A percentile compares a stretch with the other conserved stretches of the same genome.
Evolutionary conservation across 345 rosid species (phyloP).

Genomic region (Reutealis trisperma): DNA sequence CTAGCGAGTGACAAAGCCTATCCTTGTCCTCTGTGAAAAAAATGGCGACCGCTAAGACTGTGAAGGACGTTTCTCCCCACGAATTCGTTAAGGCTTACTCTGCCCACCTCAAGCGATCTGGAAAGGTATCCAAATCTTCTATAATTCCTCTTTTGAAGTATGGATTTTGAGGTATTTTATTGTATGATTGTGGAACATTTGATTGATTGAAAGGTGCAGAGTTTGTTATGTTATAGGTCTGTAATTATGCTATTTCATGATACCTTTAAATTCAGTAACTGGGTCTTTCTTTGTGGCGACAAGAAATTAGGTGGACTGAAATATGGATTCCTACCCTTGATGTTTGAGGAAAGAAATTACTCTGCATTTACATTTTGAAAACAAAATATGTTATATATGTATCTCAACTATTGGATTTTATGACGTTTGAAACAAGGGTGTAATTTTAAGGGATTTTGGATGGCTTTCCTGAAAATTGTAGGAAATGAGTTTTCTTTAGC

Average conservation of each 20-base stretch:
- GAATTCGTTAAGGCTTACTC: conserved; percentile 89
- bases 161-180: not conserved
- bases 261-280: too few relatives aligned
- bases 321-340: too few relatives aligned
- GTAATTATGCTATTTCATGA: too few relatives aligned
- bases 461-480: not conserved
- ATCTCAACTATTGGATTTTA: too few relatives aligned
- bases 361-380: too few relatives aligned
- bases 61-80: conserved; percentile 88
- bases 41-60: conserved; percentile 53
- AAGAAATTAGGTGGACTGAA: too few relatives aligned
- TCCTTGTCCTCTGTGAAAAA: not conserved
- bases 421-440: not conserved
- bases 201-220: too few relatives aligned
- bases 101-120: conserved; percentile 88
- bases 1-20: not conserved
- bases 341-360: too few relatives aligned
- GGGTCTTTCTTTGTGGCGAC: too few relatives aligned
- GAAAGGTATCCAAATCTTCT: conserved; percentile 53
- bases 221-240: too few relatives aligned
- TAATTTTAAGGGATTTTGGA: too few relatives aligned
- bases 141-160: not conserved
- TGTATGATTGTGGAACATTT: not conserved
- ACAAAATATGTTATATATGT: too few relatives aligned
- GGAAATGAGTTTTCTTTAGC: not conserved